Conservation (phyloP, 2,329 filamentous ascomycete genomes). For the Chalaropsis ovoidea region DNA sequence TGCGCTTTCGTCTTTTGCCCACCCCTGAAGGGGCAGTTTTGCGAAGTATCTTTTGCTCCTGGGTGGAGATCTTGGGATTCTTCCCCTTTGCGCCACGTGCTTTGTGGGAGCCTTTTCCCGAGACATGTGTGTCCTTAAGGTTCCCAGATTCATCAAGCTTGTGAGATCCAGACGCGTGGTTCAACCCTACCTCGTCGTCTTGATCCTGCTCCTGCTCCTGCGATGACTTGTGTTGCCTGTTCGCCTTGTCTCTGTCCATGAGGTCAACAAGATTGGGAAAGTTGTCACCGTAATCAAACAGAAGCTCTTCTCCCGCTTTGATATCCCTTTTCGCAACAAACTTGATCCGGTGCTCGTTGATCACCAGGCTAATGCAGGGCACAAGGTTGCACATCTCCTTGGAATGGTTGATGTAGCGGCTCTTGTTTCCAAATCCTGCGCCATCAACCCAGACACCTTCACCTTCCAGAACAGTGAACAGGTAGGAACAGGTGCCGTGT, state of each 20-base stretch:
- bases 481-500: constrained; percentile 52
- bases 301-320: constrained; percentile 61
- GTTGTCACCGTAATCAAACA: constrained; percentile 69
- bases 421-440: constrained; percentile 67
- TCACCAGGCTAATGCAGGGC: constrained; percentile 59
- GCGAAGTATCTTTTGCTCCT: not conserved
- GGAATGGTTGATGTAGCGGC: constrained; percentile 75
- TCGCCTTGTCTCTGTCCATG: constrained; percentile 20
- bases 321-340: constrained; percentile 60
- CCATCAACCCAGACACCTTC: constrained; percentile 62
- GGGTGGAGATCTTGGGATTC: not conserved
- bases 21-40: not conserved
- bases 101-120: not conserved
- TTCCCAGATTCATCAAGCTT: not conserved
- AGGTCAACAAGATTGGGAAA: constrained; percentile 47
- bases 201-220: not conserved
- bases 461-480: constrained; percentile 50
- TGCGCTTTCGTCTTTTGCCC: not conserved
- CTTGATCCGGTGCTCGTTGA: constrained; percentile 65
- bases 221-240: constrained; percentile 16
- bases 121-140: not conserved
- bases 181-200: not conserved
- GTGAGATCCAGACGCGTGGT: not conserved
- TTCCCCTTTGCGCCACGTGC: not conserved
- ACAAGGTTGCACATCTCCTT: constrained; percentile 49